phyloP scores from a whole-genome alignment of 495 filamentous ascomycete species.

The Penicillium maclennaniae region DNA sequence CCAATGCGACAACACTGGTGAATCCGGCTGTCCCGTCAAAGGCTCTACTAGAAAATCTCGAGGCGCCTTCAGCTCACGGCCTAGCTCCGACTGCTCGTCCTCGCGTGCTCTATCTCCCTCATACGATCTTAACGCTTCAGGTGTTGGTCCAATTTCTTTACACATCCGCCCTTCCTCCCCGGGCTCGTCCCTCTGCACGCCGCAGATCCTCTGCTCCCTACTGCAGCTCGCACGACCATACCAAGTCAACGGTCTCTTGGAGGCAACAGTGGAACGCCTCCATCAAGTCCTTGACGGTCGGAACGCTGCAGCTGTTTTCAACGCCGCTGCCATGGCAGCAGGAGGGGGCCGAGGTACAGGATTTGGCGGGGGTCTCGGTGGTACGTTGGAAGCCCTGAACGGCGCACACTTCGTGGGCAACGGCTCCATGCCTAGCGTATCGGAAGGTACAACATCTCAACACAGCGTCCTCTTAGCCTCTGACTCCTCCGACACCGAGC shows the following conservation, averaged over 20 bases:
- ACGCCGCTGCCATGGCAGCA: conserved; percentile 96
- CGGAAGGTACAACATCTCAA: conserved; percentile 23
- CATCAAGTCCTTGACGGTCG: conserved; percentile 86
- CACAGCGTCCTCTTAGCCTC: conserved; percentile 34
- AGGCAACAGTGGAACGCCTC: conserved; percentile 85
- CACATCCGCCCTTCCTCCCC: conserved; percentile 79
- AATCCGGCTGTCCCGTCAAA: conserved; percentile 48
- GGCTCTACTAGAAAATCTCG: conserved; percentile 42
- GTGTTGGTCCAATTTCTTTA: conserved; percentile 90
- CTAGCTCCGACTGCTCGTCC: conserved; percentile 70
- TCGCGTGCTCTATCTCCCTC: conserved; percentile 85
- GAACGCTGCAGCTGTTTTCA: conserved; percentile 96
- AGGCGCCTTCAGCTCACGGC: conserved; percentile 44
- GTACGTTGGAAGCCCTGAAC: conserved; percentile 44
- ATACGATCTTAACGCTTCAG: conserved; percentile 82
- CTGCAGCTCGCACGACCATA: conserved; percentile 93
- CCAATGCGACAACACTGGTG: conserved; percentile 54
- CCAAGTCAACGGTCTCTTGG: conserved; percentile 84
- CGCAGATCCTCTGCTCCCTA: conserved; percentile 91
- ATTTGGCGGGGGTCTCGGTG: conserved; percentile 39
- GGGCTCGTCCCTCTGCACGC: conserved; percentile 76
- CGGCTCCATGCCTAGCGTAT: conserved; percentile 11
- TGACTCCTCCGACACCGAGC: conserved; percentile 46
- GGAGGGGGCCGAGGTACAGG: conserved; percentile 77
- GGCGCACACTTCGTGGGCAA: conserved; percentile 29